Evolutionary conservation across 768 basidiomycete genomes (phyloP).

Genomic region (Leccinum uliginosum): DNA sequence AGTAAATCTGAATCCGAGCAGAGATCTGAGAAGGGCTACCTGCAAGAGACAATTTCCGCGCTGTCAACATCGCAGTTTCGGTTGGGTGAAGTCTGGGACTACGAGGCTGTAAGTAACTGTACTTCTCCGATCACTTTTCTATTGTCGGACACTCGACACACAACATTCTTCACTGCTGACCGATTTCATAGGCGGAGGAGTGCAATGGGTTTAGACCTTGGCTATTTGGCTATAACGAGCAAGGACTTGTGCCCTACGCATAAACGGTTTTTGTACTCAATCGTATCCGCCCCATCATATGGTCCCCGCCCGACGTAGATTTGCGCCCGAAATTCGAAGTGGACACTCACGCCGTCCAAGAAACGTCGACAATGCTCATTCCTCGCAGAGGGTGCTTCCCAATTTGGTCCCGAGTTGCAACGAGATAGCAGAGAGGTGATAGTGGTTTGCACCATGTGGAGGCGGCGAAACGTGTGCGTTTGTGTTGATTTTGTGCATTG

Average conservation of each 20-base stretch:
- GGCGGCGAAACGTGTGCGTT: not conserved
- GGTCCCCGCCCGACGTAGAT: not conserved
- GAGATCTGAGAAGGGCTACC: constrained; percentile 3
- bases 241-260: not conserved
- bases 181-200: not conserved
- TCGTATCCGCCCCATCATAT: not conserved
- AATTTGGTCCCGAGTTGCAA: not conserved
- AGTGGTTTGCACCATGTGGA: not conserved
- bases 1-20: not conserved
- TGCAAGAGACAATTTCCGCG: not conserved
- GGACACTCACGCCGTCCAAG: not conserved
- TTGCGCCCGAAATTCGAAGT: not conserved
- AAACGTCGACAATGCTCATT: not conserved
- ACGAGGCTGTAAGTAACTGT: not conserved
- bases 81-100: not conserved
- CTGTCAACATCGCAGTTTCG: not conserved
- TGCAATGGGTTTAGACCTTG: not conserved
- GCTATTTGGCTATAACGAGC: not conserved
- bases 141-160: not conserved
- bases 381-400: not conserved
- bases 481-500: not conserved
- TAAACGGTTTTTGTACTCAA: not conserved
- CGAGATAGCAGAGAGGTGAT: not conserved
- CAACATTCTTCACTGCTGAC: not conserved
- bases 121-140: not conserved